Percentiles rank a stretch among this genome's conserved stretches.
Evolutionary conservation across 768 basidiomycete species (phyloP).

Genomic region (Amanita rimosa): DNA sequence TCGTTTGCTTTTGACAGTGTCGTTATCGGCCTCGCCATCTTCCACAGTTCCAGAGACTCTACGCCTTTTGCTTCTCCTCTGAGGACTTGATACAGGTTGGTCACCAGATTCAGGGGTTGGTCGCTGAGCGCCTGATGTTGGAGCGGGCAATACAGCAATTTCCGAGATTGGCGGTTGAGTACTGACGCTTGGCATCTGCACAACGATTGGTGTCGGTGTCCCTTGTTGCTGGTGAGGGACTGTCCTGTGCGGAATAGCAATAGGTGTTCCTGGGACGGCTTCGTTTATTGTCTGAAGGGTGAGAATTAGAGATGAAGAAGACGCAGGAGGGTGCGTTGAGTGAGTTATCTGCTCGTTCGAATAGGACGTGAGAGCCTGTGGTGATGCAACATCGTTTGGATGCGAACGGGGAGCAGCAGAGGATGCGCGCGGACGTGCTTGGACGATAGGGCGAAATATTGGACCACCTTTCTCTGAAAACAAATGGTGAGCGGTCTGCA

Average conservation of each 20-base stretch:
- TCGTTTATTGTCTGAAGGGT: neutral
- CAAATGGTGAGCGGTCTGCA: neutral
- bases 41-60: conserved; percentile 8
- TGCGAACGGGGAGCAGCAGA: neutral
- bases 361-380: neutral
- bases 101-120: neutral
- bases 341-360: neutral
- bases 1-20: conserved; percentile 12
- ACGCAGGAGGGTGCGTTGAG: neutral
- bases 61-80: conserved; percentile 12
- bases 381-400: neutral
- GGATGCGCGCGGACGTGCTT: conserved; percentile 35
- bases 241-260: neutral
- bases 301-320: neutral
- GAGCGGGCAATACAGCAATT: neutral
- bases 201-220: neutral
- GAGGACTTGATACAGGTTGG: neutral
- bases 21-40: conserved; percentile 10
- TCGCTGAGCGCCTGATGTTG: neutral
- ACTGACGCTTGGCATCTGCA: neutral
- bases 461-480: conserved; percentile 57
- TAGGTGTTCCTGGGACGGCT: conserved; percentile 1
- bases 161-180: neutral
- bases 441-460: conserved; percentile 58
- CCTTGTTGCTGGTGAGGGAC: neutral